Conservation (phyloP, 129 eudicot genomes). For the Apium graveolens region DNA sequence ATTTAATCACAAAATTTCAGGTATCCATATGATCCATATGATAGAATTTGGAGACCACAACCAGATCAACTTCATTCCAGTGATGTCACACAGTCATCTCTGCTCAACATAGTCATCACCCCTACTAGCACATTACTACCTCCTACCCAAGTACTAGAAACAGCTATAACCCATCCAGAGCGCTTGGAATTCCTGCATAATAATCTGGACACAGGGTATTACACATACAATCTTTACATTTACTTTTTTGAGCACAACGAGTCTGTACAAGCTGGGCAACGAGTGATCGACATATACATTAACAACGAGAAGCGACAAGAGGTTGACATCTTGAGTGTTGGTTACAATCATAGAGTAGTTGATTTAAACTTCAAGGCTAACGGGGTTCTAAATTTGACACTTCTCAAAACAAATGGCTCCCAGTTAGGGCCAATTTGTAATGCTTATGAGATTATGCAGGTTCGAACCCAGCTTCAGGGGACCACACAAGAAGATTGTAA, state of each 20-base stretch:
- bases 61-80: constrained; percentile 10
- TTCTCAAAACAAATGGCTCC: constrained; percentile 41
- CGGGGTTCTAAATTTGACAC: constrained; percentile 39
- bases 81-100: constrained; percentile 16
- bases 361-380: constrained; percentile 36
- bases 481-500: constrained; percentile 49
- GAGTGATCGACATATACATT: constrained; percentile 52
- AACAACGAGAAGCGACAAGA: constrained; percentile 30
- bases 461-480: constrained; percentile 33
- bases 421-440: constrained; percentile 58
- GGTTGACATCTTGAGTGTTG: constrained; percentile 37
- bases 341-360: constrained; percentile 22
- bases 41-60: constrained; percentile 59
- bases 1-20: constrained; percentile 25
- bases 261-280: constrained; percentile 47
- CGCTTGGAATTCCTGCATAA: constrained; percentile 40
- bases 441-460: constrained; percentile 58
- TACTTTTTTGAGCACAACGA: constrained; percentile 51
- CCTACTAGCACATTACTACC: constrained; percentile 19
- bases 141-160: constrained; percentile 54
- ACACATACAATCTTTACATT: constrained; percentile 36
- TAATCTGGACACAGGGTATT: constrained; percentile 26
- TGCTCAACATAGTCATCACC: constrained; percentile 8
- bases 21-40: constrained; percentile 52
- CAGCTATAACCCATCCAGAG: constrained; percentile 53